Evolutionary conservation across 805 yeast genomes (phyloP), one percentile per base, ranked within the genome.

Genomic region (Yamadazyma olivae): DNA sequence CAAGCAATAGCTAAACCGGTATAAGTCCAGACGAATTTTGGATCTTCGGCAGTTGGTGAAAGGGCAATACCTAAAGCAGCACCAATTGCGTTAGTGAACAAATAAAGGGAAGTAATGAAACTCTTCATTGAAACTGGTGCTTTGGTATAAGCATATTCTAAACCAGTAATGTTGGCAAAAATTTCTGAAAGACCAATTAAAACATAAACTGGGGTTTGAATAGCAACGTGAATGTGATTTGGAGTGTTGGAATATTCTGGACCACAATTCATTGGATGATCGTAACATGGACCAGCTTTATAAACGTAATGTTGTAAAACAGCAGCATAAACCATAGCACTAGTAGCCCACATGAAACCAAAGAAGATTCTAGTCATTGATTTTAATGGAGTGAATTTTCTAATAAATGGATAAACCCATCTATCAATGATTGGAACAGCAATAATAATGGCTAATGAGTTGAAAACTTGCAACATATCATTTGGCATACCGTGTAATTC

Each of bases 101-200:
- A 68, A 67, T 80, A 83, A 34, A 79, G 44, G 12, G 81, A 70
- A 79, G 78, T 77, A 50, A 79, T 72, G 53, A 79, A 74, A 12
- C 83, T 74, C 57, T 77, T 77, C 84, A 79, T 78, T 33, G 73
- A 62, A 6, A 70, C 71, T 27, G 93, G 93, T 5, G 93, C 91
- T 64, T 84, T 81, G 18, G 89, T 79, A 64, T 82, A 85, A 14
- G 95, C 95, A 54, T 82, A 83, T 64, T 85, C 93, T 48, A 82
- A 74, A 49, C 91, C 93, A 16, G 93, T 83, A 49, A 83, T 76
- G 35, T 85, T 81, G 21, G 90, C 89, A 48, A 85, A 74, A 46
- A 84, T 83, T 60, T 85, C 95, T 13, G 89, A 77, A 36, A 82
- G 55, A 9, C 85, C 91, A 58, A 82, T 78, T 44, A 85, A 62